Conservation (phyloP, 768 basidiomycete genomes). For the Suillus fuscotomentosus region DNA sequence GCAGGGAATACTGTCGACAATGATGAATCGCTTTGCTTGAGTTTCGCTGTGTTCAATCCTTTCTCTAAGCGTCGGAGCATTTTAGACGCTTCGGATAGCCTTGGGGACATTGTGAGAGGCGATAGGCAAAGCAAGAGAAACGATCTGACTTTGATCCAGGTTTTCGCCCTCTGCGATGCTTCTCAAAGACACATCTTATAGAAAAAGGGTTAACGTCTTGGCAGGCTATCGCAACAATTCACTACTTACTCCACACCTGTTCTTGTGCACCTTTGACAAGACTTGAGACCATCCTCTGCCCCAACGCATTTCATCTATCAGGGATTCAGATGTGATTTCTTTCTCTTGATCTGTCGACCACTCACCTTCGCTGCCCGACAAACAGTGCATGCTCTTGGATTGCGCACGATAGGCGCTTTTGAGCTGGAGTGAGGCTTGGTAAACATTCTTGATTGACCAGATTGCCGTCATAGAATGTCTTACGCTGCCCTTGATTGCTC, state of each 20-base stretch:
- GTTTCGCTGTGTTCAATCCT: conserved; percentile 72
- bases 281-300: conserved; percentile 78
- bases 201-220: conserved; percentile 13
- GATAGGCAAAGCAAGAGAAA: conserved; percentile 8
- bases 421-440: conserved; percentile 25
- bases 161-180: conserved; percentile 84
- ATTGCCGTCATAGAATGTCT: conserved; percentile 6
- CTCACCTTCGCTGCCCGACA: conserved; percentile 80
- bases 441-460: conserved; percentile 13
- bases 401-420: conserved; percentile 45
- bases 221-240: conserved; percentile 13
- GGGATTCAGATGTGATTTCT: conserved; percentile 13
- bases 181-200: conserved; percentile 79
- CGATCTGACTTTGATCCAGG: conserved; percentile 79
- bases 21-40: conserved; percentile 52
- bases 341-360: conserved; percentile 12
- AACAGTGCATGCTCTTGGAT: conserved; percentile 74
- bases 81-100: conserved; percentile 86
- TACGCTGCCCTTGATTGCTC: conserved; percentile 30
- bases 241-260: conserved; percentile 67
- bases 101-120: conserved; percentile 26
- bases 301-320: conserved; percentile 88
- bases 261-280: conserved; percentile 83
- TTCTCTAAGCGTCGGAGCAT: conserved; percentile 87
- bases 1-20: conserved; percentile 32